Evolutionary conservation across 345 rosid species (phyloP), one percentile per base, ranked within the genome.

Genomic region (Eucalyptus victrix): DNA sequence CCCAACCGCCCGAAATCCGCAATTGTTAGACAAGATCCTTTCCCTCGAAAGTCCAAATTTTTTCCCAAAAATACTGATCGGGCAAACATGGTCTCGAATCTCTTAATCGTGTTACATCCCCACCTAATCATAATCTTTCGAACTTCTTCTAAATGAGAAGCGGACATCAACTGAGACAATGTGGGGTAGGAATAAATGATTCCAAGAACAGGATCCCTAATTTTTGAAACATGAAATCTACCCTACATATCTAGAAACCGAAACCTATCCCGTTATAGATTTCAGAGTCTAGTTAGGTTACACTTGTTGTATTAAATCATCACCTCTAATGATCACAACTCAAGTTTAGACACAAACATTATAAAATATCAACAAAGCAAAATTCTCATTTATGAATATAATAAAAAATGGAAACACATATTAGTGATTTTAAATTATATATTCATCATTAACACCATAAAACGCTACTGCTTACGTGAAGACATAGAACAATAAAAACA

Each of bases 301-400:
- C 10, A 53, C 24, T 1, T 0, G 1, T 53, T 53, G 26, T 53
- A 53, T 53, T 21, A 21, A 19, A 53, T 53, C 5, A 21, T 53
- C 0, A 53, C 11, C 6, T 56, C 13, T 56, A 4, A 9, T 24
- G 13, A 56, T 24, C 62, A 10, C 30, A 56, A 5, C 62, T 56
- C 14, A 56, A 23, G 30, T 56, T 56, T 24, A 56, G 62, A 24
- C 13, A 24, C 7, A 0, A 9, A 56, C 28, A 56, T 10, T 4
- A 24, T 56, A 9, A 24, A 56, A 56, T 56, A 56, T 56, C 30
- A 24, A 23, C 30, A 56, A 56, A 56, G 14, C 30, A 56, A 56
- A 56, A 56, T 0, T 56, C 28, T 56, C 1, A 1, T 0, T 56
- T 11, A 56, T 9, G 3, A 0, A 56, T 10, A 56, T 56, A 24